Evolutionary conservation across 2,329 filamentous ascomycete genomes (phyloP).

Genomic region (Aspergillus calidoustus): DNA sequence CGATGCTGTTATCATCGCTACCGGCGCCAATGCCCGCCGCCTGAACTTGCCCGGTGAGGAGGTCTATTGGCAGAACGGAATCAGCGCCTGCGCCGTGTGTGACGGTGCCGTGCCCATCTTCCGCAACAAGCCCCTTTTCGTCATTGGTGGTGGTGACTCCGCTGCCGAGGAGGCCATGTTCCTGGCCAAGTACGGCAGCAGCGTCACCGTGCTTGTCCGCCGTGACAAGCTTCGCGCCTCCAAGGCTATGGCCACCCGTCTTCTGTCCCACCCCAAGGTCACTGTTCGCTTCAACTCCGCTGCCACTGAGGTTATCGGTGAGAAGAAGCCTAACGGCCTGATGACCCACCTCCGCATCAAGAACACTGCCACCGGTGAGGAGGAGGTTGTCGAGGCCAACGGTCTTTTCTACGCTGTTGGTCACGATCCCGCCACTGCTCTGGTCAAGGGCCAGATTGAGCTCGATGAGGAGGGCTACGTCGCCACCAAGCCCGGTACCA

Average conservation of each 20-base stretch:
- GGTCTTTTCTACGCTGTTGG: slow-evolving; percentile 97
- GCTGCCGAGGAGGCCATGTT: slow-evolving; percentile 98
- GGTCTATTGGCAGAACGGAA: slow-evolving; percentile 95
- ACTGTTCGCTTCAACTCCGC: slow-evolving; percentile 85
- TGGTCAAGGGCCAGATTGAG: slow-evolving; percentile 89
- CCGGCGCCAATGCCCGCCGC: slow-evolving; percentile 87
- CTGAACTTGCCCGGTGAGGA: slow-evolving; percentile 86
- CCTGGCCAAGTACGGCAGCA: slow-evolving; percentile 94
- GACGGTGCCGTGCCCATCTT: slow-evolving; percentile 97
- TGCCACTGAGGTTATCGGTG: slow-evolving; percentile 82
- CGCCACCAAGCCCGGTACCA: slow-evolving; percentile 84
- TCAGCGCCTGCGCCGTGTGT: slow-evolving; percentile 95
- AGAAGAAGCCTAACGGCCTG: slow-evolving; percentile 72
- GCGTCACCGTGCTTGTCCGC: slow-evolving; percentile 91
- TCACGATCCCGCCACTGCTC: slow-evolving; percentile 87
- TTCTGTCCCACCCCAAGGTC: slow-evolving; percentile 84
- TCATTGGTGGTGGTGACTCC: slow-evolving; percentile 95
- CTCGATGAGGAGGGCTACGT: slow-evolving; percentile 92
- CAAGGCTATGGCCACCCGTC: slow-evolving; percentile 87
- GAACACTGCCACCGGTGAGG: slow-evolving; percentile 74
- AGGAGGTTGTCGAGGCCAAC: slow-evolving; percentile 85
- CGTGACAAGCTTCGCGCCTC: slow-evolving; percentile 84
- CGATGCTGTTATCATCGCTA: slow-evolving; percentile 91
- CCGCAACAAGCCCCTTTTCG: slow-evolving; percentile 91
- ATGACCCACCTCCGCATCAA: slow-evolving; percentile 88